These are phyloP conservation scores for Pyrenochaeta sp. DNA, from an alignment of 2,329 filamentous ascomycete genomes.

Conservation along the genomic window DNA sequence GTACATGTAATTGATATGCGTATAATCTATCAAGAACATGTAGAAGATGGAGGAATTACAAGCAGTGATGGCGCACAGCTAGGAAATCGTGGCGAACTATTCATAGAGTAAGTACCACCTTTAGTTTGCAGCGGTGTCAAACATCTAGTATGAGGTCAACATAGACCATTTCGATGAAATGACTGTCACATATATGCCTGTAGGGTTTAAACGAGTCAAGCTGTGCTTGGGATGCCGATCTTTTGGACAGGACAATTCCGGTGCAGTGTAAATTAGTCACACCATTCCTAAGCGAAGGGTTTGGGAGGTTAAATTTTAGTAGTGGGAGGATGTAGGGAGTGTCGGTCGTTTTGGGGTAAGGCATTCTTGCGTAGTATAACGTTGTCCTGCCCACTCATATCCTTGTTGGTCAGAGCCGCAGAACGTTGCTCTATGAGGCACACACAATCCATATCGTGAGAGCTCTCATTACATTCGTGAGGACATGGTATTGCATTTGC, in stretches of 20 bases:
- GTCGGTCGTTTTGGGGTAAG: too few relatives aligned
- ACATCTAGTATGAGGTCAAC: too few relatives aligned
- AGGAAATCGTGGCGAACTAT: too few relatives aligned
- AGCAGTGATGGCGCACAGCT: background rate
- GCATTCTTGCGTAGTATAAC: too few relatives aligned
- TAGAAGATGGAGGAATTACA: too few relatives aligned
- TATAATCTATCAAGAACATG: too few relatives aligned
- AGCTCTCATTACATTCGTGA: constrained; percentile 28
- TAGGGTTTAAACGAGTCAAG: background rate
- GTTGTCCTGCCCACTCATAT: too few relatives aligned
- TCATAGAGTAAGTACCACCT: background rate
- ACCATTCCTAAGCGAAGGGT: background rate
- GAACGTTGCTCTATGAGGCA: background rate
- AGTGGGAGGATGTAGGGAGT: background rate
- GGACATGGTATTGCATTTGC: constrained; percentile 49
- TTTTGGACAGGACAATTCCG: background rate
- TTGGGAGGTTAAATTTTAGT: background rate
- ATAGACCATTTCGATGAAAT: too few relatives aligned
- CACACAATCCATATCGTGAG: background rate
- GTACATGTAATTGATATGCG: too few relatives aligned
- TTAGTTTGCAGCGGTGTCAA: too few relatives aligned
- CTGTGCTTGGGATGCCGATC: background rate
- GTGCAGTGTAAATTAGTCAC: background rate
- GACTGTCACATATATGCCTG: background rate
- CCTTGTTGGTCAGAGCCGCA: background rate